Evolutionary conservation across 2,329 filamentous ascomycete species (phyloP).

Genomic region (Fusarium buharicum): DNA sequence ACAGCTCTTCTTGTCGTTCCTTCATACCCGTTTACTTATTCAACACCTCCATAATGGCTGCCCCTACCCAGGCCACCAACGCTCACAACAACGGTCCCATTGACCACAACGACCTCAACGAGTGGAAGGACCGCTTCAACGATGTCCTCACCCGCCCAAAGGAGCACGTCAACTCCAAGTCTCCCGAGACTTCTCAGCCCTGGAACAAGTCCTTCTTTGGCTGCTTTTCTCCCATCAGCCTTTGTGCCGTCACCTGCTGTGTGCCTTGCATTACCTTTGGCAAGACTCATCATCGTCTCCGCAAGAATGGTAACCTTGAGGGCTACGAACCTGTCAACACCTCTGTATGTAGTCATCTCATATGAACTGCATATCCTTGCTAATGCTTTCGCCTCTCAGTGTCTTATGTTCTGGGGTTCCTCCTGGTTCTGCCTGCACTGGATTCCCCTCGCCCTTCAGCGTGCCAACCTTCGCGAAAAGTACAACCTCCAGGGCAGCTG

Average conservation of each 20-base stretch:
- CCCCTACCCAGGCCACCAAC: constrained; percentile 24
- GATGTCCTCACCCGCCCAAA: constrained; percentile 55
- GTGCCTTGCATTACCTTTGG: constrained; percentile 61
- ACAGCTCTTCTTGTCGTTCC: constrained; percentile 6
- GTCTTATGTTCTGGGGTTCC: constrained; percentile 56
- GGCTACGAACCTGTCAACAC: constrained; percentile 61
- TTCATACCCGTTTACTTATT: constrained; percentile 1
- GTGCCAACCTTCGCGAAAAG: constrained; percentile 57
- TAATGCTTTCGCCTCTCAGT: constrained; percentile 44
- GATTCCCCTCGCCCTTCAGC: constrained; percentile 58
- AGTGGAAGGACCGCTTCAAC: constrained; percentile 59
- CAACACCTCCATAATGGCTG: constrained; percentile 30
- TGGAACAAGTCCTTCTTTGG: constrained; percentile 57
- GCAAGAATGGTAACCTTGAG: constrained; percentile 53
- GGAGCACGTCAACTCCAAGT: constrained; percentile 57
- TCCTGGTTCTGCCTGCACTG: constrained; percentile 55
- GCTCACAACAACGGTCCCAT: constrained; percentile 49
- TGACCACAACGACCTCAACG: constrained; percentile 55
- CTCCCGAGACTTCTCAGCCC: constrained; percentile 50
- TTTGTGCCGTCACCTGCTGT: constrained; percentile 58
- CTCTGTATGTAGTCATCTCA: constrained; percentile 49
- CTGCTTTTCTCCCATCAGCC: constrained; percentile 57
- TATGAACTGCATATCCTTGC: accelerated
- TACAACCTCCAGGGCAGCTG: constrained; percentile 59
- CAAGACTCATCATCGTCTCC: constrained; percentile 59